phyloP scores from a whole-genome alignment of 805 yeast genomes.

The Henningerozyma blattae region DNA sequence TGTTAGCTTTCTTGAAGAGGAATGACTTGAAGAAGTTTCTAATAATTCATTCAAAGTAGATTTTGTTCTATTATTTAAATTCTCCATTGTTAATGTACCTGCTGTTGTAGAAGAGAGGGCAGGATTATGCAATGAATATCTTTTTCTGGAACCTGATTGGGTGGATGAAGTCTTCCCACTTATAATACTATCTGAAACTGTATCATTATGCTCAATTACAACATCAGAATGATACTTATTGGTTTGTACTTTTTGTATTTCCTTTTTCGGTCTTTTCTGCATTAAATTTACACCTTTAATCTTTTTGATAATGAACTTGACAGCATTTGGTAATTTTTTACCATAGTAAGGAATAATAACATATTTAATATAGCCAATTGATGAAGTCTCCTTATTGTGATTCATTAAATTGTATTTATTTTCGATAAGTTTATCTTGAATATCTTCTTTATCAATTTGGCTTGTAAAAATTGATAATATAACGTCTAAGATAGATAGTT shows the following conservation, averaged over 20 bases:
- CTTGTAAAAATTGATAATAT: slow-evolving; percentile 24
- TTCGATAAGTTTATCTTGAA: slow-evolving; percentile 8
- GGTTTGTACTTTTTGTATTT: slow-evolving; percentile 1
- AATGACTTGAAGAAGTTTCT: slow-evolving; percentile 7
- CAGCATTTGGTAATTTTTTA: slow-evolving; percentile 34
- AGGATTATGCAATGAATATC: no score
- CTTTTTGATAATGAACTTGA: slow-evolving; percentile 33
- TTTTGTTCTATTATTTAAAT: slow-evolving; percentile 9
- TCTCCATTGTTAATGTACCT: slow-evolving; percentile 2
- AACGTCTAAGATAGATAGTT: slow-evolving; percentile 42
- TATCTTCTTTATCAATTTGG: slow-evolving; percentile 1
- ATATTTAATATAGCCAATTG: slow-evolving; percentile 37
- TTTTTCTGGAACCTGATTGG: not conserved
- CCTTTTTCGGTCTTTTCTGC: slow-evolving; percentile 7
- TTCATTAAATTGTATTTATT: slow-evolving; percentile 15
- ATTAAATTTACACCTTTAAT: slow-evolving; percentile 36
- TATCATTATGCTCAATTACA: not conserved
- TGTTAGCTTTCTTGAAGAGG: no score
- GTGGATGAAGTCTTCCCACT: not conserved
- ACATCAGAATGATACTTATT: not conserved
- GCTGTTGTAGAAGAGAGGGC: no score
- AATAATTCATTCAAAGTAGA: slow-evolving; percentile 19
- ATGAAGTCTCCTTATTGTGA: slow-evolving; percentile 27
- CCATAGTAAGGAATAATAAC: slow-evolving; percentile 43
- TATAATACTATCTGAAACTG: not conserved